Conservation (phyloP, 148 eudicot species). For the Camellia lanceoleosa region DNA sequence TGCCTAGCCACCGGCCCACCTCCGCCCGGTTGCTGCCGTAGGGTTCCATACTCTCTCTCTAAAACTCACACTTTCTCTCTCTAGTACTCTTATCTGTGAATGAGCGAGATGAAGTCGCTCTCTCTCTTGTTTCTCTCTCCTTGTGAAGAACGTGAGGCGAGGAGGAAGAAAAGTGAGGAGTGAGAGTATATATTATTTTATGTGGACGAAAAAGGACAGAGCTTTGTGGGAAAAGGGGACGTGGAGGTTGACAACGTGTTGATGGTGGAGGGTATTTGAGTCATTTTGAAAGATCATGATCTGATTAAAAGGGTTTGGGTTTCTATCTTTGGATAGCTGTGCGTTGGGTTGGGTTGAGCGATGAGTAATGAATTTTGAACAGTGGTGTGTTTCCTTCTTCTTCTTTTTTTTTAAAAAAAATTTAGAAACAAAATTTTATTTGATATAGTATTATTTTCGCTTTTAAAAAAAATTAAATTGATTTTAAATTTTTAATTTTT, state of each 20-base stretch:
- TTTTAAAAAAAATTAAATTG: no score
- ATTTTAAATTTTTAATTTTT: no score
- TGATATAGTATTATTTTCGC: no score
- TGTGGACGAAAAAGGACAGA: neutral
- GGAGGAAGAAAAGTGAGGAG: neutral
- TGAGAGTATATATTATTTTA: neutral
- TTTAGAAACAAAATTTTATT: no score
- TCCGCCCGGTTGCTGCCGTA: constrained; percentile 50
- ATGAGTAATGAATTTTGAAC: no score
- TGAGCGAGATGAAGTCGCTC: no score
- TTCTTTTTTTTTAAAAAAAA: no score
- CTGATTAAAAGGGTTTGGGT: no score
- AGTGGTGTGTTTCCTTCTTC: no score
- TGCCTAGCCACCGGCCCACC: constrained; percentile 70
- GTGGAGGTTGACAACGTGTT: neutral
- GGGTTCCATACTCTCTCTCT: constrained; percentile 14
- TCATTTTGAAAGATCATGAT: neutral
- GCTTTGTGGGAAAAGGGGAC: neutral
- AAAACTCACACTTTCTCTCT: neutral
- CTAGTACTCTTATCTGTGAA: constrained; percentile 10
- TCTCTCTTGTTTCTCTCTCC: neutral
- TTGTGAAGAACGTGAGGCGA: neutral
- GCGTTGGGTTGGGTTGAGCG: no score
- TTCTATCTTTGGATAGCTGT: no score
- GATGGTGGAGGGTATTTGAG: neutral